These are phyloP conservation scores for Acer campestre DNA, from an alignment of 345 rosid species.

Conservation along the genomic window DNA sequence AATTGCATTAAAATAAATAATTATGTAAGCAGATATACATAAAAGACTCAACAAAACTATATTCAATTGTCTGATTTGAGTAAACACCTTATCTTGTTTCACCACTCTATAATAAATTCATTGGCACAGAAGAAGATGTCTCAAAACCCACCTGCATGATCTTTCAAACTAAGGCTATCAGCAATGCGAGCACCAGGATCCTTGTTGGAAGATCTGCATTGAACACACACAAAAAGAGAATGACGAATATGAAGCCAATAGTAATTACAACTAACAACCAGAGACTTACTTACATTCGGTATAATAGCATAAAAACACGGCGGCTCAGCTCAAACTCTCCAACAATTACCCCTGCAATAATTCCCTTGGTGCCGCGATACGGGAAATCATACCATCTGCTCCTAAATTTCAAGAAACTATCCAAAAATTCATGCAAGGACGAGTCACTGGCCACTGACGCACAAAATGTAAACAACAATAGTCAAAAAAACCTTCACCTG, in stretches of 20 bases:
- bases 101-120: not conserved
- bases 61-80: not conserved
- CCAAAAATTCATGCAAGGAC: slow-evolving; percentile 78
- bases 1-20: not conserved
- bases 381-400: slow-evolving; percentile 98
- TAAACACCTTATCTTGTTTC: not conserved
- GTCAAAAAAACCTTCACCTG: not conserved
- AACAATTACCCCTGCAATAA: slow-evolving; percentile 82
- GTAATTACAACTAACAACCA: not conserved
- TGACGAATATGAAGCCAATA: not conserved
- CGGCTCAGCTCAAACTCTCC: slow-evolving; percentile 81
- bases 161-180: slow-evolving; percentile 67
- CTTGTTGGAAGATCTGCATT: slow-evolving; percentile 79
- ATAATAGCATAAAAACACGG: slow-evolving; percentile 85
- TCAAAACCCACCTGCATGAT: slow-evolving; percentile 67
- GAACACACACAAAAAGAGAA: not conserved
- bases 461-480: slow-evolving; percentile 11
- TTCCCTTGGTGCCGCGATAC: slow-evolving; percentile 80
- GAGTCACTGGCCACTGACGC: slow-evolving; percentile 71
- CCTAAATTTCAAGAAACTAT: slow-evolving; percentile 78
- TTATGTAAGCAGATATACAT: not conserved
- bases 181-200: slow-evolving; percentile 82
- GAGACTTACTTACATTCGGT: slow-evolving; percentile 87
- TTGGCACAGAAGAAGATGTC: not conserved
- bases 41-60: slow-evolving; percentile 1